Evolutionary conservation across 805 yeast species (phyloP).

Genomic region (Ogataea chonburiensis): DNA sequence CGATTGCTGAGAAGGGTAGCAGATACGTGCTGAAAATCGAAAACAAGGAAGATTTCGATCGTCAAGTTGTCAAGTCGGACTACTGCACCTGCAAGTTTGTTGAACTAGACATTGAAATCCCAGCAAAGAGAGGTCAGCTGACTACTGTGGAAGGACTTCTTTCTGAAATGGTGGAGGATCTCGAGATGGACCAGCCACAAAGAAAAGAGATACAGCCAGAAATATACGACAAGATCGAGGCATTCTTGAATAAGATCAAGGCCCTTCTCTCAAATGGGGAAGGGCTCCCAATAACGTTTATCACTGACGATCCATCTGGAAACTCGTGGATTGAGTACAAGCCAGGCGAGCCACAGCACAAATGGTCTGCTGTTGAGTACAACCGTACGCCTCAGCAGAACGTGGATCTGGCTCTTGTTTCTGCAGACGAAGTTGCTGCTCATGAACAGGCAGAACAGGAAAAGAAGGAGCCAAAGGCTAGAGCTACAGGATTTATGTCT

Average conservation of each 20-base stretch:
- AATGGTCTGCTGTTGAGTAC: conserved; percentile 86
- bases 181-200: conserved; percentile 75
- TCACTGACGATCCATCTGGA: conserved; percentile 91
- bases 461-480: conserved; percentile 27
- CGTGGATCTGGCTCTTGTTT: conserved; percentile 75
- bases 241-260: conserved; percentile 60
- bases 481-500: conserved; percentile 57
- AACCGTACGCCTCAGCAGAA: conserved; percentile 86
- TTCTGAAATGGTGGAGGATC: conserved; percentile 78
- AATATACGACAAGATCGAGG: conserved; percentile 70
- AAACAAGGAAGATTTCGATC: conserved; percentile 66
- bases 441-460: conserved; percentile 45
- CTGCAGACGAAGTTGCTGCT: conserved; percentile 61
- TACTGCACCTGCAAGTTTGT: conserved; percentile 74
- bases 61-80: conserved; percentile 92
- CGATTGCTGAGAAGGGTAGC: conserved; percentile 85
- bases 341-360: conserved; percentile 85
- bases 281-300: conserved; percentile 72
- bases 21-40: conserved; percentile 71
- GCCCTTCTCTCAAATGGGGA: conserved; percentile 63
- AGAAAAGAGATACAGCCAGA: conserved; percentile 76
- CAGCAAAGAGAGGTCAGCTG: conserved; percentile 90
- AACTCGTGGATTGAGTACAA: conserved; percentile 92
- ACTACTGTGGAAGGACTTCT: conserved; percentile 91
- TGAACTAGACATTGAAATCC: conserved; percentile 90